Percentiles rank a stretch among this genome's conserved stretches.
phyloP scores from a whole-genome alignment of 257 asterid genomes.

The Lavandula angustifolia region DNA sequence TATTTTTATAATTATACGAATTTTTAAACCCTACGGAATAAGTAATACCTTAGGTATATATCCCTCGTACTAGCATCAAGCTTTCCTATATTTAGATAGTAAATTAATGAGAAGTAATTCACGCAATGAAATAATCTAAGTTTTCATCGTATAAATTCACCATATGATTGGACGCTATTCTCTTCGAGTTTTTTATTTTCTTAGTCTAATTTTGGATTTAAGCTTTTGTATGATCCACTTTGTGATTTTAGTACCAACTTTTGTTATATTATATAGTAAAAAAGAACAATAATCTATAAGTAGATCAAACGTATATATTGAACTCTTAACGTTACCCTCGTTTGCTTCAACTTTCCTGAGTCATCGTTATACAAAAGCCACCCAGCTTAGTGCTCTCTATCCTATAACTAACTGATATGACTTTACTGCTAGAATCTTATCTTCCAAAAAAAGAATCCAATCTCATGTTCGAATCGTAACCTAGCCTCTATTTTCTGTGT shows the following conservation, averaged over 20 bases:
- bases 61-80: too few relatives aligned
- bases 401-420: constrained; percentile 25
- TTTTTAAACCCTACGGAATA: too few relatives aligned
- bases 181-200: not conserved
- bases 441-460: constrained; percentile 18
- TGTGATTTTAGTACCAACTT: constrained; percentile 5
- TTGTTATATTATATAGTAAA: not conserved
- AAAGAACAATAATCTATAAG: not conserved
- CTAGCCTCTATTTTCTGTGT: too few relatives aligned
- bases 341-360: constrained; percentile 13
- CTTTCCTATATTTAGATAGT: too few relatives aligned
- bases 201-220: not conserved
- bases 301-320: not conserved
- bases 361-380: constrained; percentile 16
- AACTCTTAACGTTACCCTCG: not conserved
- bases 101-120: too few relatives aligned
- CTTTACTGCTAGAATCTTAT: constrained; percentile 20
- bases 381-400: constrained; percentile 20
- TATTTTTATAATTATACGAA: too few relatives aligned
- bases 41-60: too few relatives aligned
- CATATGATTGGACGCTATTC: too few relatives aligned
- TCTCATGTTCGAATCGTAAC: too few relatives aligned
- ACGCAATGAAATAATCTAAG: too few relatives aligned
- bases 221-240: not conserved
- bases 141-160: too few relatives aligned